Percentiles rank a stretch among this genome's conserved stretches.
Conservation (phyloP, 148 eudicot species). For the Camellia japonica region DNA sequence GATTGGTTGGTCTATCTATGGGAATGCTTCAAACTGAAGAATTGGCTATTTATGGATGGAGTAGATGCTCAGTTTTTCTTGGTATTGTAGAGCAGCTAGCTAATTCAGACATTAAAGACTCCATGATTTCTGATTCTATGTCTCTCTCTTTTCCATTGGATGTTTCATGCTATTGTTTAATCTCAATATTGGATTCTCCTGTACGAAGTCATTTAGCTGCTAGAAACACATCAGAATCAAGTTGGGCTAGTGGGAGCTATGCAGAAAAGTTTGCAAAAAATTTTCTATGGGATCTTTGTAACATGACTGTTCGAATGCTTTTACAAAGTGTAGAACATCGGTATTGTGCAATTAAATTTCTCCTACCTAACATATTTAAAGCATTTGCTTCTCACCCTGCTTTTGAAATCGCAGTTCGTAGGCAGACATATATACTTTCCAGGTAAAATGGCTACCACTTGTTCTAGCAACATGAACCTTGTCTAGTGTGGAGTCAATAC, state of each 20-base stretch:
- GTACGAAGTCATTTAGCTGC: background rate
- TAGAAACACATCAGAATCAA: constrained; percentile 23
- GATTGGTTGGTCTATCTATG: constrained; percentile 64
- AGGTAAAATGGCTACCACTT: constrained; percentile 45
- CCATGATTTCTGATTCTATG: constrained; percentile 19
- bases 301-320: constrained; percentile 67
- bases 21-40: constrained; percentile 56
- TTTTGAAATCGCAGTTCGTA: constrained; percentile 50
- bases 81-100: constrained; percentile 22
- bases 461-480: background rate
- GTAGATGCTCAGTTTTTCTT: constrained; percentile 23
- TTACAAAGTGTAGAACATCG: constrained; percentile 72
- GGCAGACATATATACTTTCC: constrained; percentile 42
- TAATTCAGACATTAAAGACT: constrained; percentile 18
- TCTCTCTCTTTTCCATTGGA: constrained; percentile 39
- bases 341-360: constrained; percentile 58
- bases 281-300: constrained; percentile 72
- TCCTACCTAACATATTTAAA: constrained; percentile 67
- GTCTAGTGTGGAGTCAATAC: background rate
- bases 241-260: constrained; percentile 22
- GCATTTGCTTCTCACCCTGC: constrained; percentile 41
- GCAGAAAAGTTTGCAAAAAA: constrained; percentile 44
- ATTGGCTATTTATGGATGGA: constrained; percentile 46
- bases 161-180: constrained; percentile 61
- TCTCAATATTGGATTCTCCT: constrained; percentile 50